Evolutionary conservation across 306 rosid genomes (phyloP), one percentile per base, ranked within the genome.

Genomic region (Vigna trinervia): DNA sequence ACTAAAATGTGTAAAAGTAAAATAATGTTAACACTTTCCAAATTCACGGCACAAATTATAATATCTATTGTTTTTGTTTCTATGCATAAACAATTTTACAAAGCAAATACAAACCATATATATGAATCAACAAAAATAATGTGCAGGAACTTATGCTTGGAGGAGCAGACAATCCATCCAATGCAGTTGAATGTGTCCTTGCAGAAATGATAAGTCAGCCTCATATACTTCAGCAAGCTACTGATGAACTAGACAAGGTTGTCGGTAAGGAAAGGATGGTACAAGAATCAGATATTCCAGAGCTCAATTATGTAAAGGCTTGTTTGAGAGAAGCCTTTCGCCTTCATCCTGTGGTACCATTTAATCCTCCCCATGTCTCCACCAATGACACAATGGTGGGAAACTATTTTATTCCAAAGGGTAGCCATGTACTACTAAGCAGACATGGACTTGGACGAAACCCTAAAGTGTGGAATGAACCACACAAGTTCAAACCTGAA

Each of bases 121-220:
- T 13, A 50, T 15, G 19, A 19, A 50, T 12, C 14, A 50, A 50
- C 5, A 15, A 1, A 50, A 12, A 4, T 0, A 50, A 15, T 19
- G 1, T 53, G 62, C 26, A 56, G 62, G 41, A 85, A 43, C 0
- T 89, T 5, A 75, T 74, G 65, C 10, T 75, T 17, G 88, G 54
- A 63, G 6, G 50, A 0, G 70, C 84, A 5, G 88, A 87, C 48
- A 89, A 85, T 28, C 91, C 86, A 8, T 77, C 80, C 47, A 85
- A 75, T 36, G 77, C 73, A 28, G 47, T 53, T 3, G 91, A 89
- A 67, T 89, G 91, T 86, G 79, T 72, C 26, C 60, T 89, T 11
- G 81, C 82, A 8, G 87, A 87, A 66, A 83, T 87, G 87, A 48
- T 86, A 2, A 80, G 87, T 23, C 86, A 82, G 1, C 88, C 87